These are phyloP conservation scores for Hymenoscyphus infarciens DNA, from an alignment of 2,329 filamentous ascomycete genomes.

Conservation along the genomic window DNA sequence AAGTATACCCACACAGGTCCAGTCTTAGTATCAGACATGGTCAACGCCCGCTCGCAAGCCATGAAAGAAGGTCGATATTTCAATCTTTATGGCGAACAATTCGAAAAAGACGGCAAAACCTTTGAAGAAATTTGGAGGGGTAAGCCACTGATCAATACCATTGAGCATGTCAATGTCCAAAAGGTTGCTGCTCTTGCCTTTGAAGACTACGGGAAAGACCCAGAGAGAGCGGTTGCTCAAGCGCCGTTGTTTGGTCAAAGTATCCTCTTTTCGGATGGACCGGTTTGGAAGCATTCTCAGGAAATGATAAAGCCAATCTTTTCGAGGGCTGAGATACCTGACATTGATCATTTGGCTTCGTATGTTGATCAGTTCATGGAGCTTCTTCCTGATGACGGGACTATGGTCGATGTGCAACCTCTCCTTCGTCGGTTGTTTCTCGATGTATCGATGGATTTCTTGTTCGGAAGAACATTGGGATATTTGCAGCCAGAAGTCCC, in stretches of 20 bases:
- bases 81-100: not conserved
- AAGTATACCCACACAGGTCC: slow-evolving; percentile 1
- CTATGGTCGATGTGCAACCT: slow-evolving; percentile 2
- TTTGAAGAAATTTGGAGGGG: slow-evolving; percentile 2
- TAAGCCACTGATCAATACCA: slow-evolving; percentile 5
- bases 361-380: slow-evolving; percentile 3
- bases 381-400: not conserved
- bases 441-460: slow-evolving; percentile 6
- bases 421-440: slow-evolving; percentile 6
- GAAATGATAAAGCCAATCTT: not conserved
- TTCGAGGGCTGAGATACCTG: not conserved
- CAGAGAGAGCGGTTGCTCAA: not conserved
- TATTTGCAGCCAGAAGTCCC: not conserved
- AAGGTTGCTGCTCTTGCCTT: not conserved
- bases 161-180: not conserved
- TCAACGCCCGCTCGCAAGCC: not conserved
- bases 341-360: slow-evolving; percentile 6
- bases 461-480: slow-evolving; percentile 7
- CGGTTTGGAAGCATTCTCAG: not conserved
- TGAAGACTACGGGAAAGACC: not conserved
- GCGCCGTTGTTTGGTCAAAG: slow-evolving; percentile 3
- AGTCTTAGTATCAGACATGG: not conserved
- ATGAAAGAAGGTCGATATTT: not conserved
- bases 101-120: slow-evolving; percentile 2
- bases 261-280: slow-evolving; percentile 5